Base-by-base conservation (phyloP, 2,329 filamentous ascomycete species). In the Fusarium scirpi region DNA sequence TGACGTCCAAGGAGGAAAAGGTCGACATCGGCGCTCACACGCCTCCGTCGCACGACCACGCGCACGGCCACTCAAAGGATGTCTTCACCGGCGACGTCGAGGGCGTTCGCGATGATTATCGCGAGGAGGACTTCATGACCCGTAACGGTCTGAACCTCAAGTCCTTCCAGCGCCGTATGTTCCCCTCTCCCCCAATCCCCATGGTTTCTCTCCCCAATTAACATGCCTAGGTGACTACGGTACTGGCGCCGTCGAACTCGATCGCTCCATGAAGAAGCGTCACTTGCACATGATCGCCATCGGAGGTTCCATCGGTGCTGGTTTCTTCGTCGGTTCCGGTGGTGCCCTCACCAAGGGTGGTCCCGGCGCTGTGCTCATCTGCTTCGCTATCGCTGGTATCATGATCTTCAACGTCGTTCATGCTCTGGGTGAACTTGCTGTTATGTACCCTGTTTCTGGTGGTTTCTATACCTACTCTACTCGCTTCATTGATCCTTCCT, bases 271-370 rank as follows among this genome's bases (percentile, higher is more conserved):
- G 82, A 85, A 86, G 81, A 80, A 82, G 54, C 85, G 87, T 69
- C 87, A 89, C 78, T 78, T 89, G 71, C 85, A 89, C 79, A 89
- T 89, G 87, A 89, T 89, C 78, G 85, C 86, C 74, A 88, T 89
- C 60, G 86, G 86, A 75, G 87, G 87, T 63, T 87, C 86, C 32
- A 89, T 89, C 59, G 87, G 87, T 77, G 87, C 87, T 76, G 87
- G 87, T 80, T 88, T 89, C 81, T 89, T 89, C 77, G 87, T 89
- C 75, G 86, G 87, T 72, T 88, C 86, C 38, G 87, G 87, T 71
- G 76, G 79, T 70, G 87, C 87, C 48, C 79, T 89, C n/a, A 75
- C 75, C 67, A 83, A 80, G 61, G 87, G 87, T 79, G 85, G 84
- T 8, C 84, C 84, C 29, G 83, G 75, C 7, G 80, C 81, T 25